Percentiles rank a stretch among this genome's conserved stretches.
phyloP scores from a whole-genome alignment of 2,329 filamentous ascomycete species.

The Tolypocladium ophioglossoides region DNA sequence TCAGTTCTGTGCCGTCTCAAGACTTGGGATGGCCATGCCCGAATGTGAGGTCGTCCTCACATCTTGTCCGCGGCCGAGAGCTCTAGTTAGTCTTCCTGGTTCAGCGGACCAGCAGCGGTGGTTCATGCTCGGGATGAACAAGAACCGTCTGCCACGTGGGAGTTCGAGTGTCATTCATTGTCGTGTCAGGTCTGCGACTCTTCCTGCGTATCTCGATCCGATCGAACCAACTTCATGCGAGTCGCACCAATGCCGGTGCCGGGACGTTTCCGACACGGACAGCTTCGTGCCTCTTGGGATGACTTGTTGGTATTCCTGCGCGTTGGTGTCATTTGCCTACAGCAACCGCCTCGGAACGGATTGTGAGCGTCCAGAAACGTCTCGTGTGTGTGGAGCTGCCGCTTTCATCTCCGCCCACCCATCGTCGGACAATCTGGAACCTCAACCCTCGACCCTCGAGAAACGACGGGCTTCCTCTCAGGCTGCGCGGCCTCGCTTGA shows the following conservation, averaged over 20 bases:
- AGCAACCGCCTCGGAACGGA: background rate
- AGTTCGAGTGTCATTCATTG: too few relatives aligned
- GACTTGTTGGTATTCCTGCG: background rate
- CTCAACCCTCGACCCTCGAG: background rate
- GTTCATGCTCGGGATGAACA: background rate
- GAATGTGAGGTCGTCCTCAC: background rate
- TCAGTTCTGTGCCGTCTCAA: background rate
- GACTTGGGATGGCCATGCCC: background rate
- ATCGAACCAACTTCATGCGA: background rate
- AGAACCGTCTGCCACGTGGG: background rate
- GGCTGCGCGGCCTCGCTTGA: background rate
- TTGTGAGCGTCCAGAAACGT: background rate
- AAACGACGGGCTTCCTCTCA: too few relatives aligned
- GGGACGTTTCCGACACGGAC: background rate
- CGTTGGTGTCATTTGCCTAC: background rate
- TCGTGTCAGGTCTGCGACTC: background rate
- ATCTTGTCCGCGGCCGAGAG: background rate
- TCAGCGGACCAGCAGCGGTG: background rate
- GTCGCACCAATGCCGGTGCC: background rate
- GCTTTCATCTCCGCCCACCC: background rate
- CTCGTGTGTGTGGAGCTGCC: background rate
- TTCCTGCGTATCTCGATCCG: background rate
- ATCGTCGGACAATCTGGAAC: background rate
- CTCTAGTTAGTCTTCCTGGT: background rate
- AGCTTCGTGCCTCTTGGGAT: background rate